phyloP scores from a whole-genome alignment of 306 rosid genomes.

The Hippophae rhamnoides region DNA sequence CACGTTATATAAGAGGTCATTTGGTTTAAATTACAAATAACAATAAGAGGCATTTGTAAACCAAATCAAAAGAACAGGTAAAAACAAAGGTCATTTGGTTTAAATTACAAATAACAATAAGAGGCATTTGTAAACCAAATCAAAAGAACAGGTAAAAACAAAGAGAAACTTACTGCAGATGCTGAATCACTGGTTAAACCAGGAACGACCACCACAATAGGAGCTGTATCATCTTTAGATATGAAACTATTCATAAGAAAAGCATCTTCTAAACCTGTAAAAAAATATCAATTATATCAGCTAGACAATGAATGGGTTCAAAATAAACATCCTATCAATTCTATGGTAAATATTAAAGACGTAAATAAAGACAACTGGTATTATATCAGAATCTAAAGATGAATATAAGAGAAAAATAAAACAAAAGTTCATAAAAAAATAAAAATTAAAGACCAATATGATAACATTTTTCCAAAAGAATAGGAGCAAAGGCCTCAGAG shows the following conservation, averaged over 20 bases:
- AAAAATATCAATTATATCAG: slow-evolving; percentile 11
- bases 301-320: neutral
- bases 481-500: no score
- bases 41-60: neutral
- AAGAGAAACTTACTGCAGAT: slow-evolving; percentile 55
- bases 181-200: slow-evolving; percentile 84
- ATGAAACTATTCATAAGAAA: slow-evolving; percentile 17
- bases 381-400: no score
- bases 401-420: no score
- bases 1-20: neutral
- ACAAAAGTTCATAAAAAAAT: no score
- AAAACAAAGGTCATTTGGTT: neutral
- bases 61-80: slow-evolving; percentile 1
- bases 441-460: no score
- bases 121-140: neutral
- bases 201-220: slow-evolving; percentile 64
- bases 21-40: neutral
- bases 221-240: slow-evolving; percentile 44
- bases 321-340: neutral
- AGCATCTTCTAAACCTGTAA: slow-evolving; percentile 39
- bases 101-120: neutral
- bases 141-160: slow-evolving; percentile 4
- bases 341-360: no score
- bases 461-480: no score
- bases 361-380: no score